Evolutionary conservation across 2,329 filamentous ascomycete species (phyloP).

Genomic region (Fusarium sp.): DNA sequence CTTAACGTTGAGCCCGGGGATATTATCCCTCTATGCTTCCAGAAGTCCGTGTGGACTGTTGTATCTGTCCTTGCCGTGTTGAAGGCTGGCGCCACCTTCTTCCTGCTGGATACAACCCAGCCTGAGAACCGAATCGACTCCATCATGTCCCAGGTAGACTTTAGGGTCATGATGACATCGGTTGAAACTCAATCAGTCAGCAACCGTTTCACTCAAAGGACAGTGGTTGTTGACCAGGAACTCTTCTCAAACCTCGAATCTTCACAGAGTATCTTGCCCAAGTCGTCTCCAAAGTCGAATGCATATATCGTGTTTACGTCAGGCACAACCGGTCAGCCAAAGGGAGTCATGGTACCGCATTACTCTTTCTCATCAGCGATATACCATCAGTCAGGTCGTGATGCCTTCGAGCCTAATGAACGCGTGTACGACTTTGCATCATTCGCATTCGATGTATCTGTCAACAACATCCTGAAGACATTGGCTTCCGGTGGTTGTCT

Average conservation of each 20-base stretch:
- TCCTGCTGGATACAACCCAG: neutral
- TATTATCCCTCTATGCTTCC: neutral
- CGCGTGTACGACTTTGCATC: constrained; percentile 10
- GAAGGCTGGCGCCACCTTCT: neutral
- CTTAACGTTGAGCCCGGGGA: neutral
- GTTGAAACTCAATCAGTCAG: no score
- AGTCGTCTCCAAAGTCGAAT: no score
- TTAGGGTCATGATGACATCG: no score
- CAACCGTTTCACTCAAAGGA: no score
- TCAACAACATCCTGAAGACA: constrained; percentile 3
- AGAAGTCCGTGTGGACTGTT: constrained; percentile 5
- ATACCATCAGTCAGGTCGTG: neutral
- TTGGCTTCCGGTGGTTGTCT: constrained; percentile 4
- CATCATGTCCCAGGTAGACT: neutral
- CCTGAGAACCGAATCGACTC: neutral
- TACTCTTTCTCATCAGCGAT: neutral
- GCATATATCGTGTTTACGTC: neutral
- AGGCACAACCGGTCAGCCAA: constrained; percentile 2
- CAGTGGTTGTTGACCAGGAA: no score
- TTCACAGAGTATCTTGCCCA: neutral
- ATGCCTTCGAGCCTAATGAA: neutral
- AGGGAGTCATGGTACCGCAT: constrained; percentile 7
- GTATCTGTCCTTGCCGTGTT: neutral
- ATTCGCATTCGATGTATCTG: constrained; percentile 4
- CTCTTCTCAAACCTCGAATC: no score